phyloP scores from a whole-genome alignment of 1,284 basidiomycete species.

The Binderoboletus segoi region DNA sequence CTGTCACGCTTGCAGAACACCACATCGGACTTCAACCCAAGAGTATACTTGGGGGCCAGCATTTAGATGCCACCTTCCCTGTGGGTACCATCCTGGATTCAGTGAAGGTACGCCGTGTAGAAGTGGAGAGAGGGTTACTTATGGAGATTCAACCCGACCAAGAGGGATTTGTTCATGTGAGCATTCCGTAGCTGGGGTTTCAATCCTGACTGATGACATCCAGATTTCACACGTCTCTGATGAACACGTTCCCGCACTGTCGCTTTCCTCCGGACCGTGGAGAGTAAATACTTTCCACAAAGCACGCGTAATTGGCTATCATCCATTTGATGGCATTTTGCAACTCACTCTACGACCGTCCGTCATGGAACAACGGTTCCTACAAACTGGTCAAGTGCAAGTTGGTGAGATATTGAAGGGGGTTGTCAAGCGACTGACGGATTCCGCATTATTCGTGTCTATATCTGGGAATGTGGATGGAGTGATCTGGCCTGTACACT shows the following conservation, averaged over 20 bases:
- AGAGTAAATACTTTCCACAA: conserved; percentile 78
- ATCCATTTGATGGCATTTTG: conserved; percentile 86
- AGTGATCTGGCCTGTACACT: conserved; percentile 94
- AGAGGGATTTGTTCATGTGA: conserved; percentile 85
- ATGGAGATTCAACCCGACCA: conserved; percentile 66
- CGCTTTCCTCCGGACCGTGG: conserved; percentile 74
- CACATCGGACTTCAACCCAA: conserved; percentile 58
- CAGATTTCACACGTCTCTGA: conserved; percentile 95
- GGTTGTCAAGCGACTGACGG: conserved; percentile 80
- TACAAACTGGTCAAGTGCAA: conserved; percentile 83
- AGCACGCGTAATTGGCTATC: conserved; percentile 90
- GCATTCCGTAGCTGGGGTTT: conserved; percentile 31
- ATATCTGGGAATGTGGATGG: conserved; percentile 88
- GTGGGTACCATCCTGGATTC: conserved; percentile 73
- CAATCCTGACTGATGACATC: conserved; percentile 6
- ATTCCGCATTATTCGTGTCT: conserved; percentile 81
- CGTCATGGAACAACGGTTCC: conserved; percentile 84
- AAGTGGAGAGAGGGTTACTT: conserved; percentile 81
- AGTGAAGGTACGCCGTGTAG: conserved; percentile 74
- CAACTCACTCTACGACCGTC: conserved; percentile 86
- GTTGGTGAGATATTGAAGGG: conserved; percentile 87
- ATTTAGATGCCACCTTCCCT: conserved; percentile 63
- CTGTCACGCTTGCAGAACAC: conserved; percentile 78
- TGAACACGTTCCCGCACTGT: conserved; percentile 82
- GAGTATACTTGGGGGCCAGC: conserved; percentile 26